A percentile compares a stretch with the other conserved stretches of the same genome.
Evolutionary conservation across 306 rosid genomes (phyloP).

Genomic region (Trifolium pratense): DNA sequence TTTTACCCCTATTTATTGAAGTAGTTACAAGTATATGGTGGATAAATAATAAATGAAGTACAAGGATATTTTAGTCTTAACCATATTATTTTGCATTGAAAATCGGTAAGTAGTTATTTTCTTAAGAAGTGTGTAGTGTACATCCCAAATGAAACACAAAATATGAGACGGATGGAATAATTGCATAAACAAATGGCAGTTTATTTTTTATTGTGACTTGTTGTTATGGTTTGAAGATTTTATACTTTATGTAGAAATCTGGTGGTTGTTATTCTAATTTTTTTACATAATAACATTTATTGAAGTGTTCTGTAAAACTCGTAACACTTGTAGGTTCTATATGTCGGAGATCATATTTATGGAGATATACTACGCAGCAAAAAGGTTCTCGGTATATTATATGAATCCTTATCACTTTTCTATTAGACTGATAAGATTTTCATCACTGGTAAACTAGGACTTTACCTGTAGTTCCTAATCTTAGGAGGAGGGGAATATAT

Average conservation of each 20-base stretch:
- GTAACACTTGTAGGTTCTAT: conserved; percentile 72
- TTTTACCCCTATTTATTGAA: too few relatives aligned
- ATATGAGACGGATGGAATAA: neutral
- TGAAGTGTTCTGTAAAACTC: conserved; percentile 19
- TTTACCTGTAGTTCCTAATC: conserved; percentile 27
- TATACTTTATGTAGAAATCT: neutral
- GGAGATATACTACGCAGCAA: conserved; percentile 98
- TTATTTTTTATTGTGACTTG: neutral
- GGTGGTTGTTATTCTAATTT: conserved; percentile 18
- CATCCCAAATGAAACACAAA: too few relatives aligned
- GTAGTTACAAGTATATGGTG: too few relatives aligned
- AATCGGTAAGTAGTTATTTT: too few relatives aligned
- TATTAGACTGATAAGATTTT: conserved; percentile 4
- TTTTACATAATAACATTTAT: neutral
- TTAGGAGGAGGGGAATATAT: neutral
- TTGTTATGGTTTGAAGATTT: conserved; percentile 9
- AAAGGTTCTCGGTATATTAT: conserved; percentile 86
- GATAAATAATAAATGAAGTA: too few relatives aligned
- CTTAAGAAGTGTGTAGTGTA: too few relatives aligned
- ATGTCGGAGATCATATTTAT: conserved; percentile 97
- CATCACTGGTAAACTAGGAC: neutral
- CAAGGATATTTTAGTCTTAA: too few relatives aligned
- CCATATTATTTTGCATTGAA: too few relatives aligned
- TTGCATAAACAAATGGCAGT: neutral
- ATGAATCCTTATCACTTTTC: conserved; percentile 35